A percentile compares a stretch with the other conserved stretches of the same genome.
Conservation (phyloP, 208 protist genomes). For the Naegleria fowleri region DNA sequence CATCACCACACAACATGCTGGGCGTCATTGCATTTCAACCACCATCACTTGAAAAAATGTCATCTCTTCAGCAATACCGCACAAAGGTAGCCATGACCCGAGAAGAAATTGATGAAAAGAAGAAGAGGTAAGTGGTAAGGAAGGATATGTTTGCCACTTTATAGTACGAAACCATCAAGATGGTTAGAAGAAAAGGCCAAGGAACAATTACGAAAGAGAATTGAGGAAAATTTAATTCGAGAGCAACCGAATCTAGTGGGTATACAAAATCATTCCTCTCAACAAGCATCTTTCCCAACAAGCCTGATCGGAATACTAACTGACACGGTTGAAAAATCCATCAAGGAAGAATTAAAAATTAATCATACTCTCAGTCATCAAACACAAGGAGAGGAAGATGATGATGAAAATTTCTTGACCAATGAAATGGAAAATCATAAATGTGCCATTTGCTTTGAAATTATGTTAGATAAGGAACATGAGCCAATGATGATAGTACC, state of each 20-base stretch:
- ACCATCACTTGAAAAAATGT: background rate
- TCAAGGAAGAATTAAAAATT: background rate
- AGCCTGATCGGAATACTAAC: background rate
- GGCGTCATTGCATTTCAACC: too few relatives aligned
- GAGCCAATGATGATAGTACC: background rate
- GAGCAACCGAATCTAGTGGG: background rate
- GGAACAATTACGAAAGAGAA: background rate
- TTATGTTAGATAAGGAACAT: background rate
- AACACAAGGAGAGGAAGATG: background rate
- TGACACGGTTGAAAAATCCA: background rate
- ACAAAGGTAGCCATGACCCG: background rate
- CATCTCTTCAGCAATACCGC: background rate
- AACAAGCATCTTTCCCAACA: background rate
- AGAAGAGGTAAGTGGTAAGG: background rate
- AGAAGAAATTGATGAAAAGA: background rate
- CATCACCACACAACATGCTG: too few relatives aligned
- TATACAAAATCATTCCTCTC: background rate
- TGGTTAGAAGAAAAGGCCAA: background rate
- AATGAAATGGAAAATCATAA: constrained; percentile 3
- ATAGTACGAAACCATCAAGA: too few relatives aligned
- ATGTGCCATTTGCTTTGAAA: background rate
- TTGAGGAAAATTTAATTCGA: background rate
- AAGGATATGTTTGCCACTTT: too few relatives aligned
- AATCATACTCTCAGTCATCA: background rate
- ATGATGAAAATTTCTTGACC: background rate